Percentiles rank a stretch among this genome's conserved stretches.
phyloP scores from a whole-genome alignment of 1,284 basidiomycete genomes.

The Cryptococcus sp. region DNA sequence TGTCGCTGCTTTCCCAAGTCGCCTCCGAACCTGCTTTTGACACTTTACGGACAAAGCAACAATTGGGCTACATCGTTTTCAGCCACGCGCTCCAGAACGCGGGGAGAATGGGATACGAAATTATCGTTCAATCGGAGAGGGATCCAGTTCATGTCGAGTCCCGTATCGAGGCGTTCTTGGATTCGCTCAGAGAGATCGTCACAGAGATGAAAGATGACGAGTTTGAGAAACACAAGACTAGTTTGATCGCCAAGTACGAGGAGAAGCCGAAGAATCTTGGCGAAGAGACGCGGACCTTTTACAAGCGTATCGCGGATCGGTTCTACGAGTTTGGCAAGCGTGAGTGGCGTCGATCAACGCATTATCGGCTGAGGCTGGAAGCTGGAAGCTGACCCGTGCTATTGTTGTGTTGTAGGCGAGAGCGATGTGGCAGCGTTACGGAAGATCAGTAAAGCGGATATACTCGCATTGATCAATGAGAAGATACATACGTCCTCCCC shows the following conservation, averaged over 20 bases:
- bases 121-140: slow-evolving; percentile 89
- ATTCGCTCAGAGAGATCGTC: slow-evolving; percentile 65
- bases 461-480: slow-evolving; percentile 71
- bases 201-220: slow-evolving; percentile 63
- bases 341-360: slow-evolving; percentile 48
- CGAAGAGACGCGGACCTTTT: slow-evolving; percentile 67
- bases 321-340: slow-evolving; percentile 74
- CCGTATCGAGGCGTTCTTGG: slow-evolving; percentile 84
- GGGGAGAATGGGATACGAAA: slow-evolving; percentile 75
- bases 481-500: slow-evolving; percentile 71
- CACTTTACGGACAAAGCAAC: slow-evolving; percentile 90
- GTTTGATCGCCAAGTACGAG: slow-evolving; percentile 67
- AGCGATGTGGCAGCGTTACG: slow-evolving; percentile 68
- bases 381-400: slow-evolving; percentile 8
- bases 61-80: slow-evolving; percentile 88
- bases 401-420: slow-evolving; percentile 56
- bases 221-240: slow-evolving; percentile 67
- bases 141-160: slow-evolving; percentile 80
- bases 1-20: slow-evolving; percentile 65
- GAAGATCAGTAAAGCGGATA: slow-evolving; percentile 71
- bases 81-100: slow-evolving; percentile 60
- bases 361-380: neutral
- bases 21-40: slow-evolving; percentile 91
- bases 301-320: slow-evolving; percentile 70
- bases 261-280: slow-evolving; percentile 72